Base-by-base conservation (phyloP, 1,284 basidiomycete species). In the Apiotrichum montevideense region DNA sequence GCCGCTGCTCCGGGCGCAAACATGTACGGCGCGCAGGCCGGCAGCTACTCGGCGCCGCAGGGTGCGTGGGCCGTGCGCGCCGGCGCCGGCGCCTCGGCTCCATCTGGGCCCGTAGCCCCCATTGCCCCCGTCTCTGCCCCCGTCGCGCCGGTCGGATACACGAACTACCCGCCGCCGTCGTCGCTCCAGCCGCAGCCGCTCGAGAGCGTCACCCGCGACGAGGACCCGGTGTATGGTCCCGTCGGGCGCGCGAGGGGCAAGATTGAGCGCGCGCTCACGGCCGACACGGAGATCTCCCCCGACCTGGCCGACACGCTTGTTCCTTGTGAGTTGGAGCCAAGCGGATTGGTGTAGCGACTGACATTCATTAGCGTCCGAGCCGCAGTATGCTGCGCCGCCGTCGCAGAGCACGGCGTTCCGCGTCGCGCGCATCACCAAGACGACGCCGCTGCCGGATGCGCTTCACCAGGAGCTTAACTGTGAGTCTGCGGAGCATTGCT, bases 391-490 rank as follows among this genome's bases (percentile, higher is more conserved):
- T 4, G 21, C 56, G 4, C 51, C 60, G 34, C 65, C 62, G 4
- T 52, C 59, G 9, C 49, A 46, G 35, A 60, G 52, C n/a, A 21
- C 50, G 4, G 58, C 66, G n/a, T 68, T 65, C 57, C 52, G 56
- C 37, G 61, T 64, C 4, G 53, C 65, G 4, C 60, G 59, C 15
- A 55, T 66, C 35, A 64, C 58, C 10, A 66, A 60, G 49, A 62
- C 59, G 32, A 69, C 66, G 3, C 70, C 72, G 15, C 59, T 75
- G 10, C 73, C 73, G 4, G 74, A 76, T 55, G 70, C 68, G 1
- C 59, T 76, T 41, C 69, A 68, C 58, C 68, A 71, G 51, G 70
- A 74, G 60, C 63, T 72, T 35, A 72, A 66, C 43, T 66, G 73
- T 70, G 48, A 59, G 68, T 65, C 53, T 6, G 21, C 21, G 21